Evolutionary conservation across 352 stramenopile genomes (phyloP).

Genomic region (Pythium biforme): DNA sequence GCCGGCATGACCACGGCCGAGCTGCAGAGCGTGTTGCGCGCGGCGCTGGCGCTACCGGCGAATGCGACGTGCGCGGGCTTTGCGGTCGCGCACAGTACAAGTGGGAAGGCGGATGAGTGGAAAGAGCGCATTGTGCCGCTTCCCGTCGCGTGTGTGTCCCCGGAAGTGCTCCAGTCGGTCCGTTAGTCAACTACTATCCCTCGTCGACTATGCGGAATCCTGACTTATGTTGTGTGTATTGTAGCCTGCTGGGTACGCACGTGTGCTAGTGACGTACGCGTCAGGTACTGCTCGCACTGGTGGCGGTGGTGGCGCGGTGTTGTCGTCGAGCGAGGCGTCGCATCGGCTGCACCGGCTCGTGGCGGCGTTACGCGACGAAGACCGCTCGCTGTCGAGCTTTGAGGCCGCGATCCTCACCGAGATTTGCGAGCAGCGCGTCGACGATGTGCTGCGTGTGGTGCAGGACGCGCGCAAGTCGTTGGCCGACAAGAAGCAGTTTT

Average conservation of each 20-base stretch:
- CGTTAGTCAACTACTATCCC: too few relatives aligned
- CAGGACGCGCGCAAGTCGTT: conserved; percentile 27
- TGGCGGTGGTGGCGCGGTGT: not conserved
- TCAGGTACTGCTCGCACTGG: not conserved
- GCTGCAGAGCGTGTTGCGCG: conserved; percentile 41
- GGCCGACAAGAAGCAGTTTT: conserved; percentile 49
- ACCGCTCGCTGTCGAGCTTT: conserved; percentile 43
- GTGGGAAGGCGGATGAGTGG: not conserved
- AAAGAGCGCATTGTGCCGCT: conserved; percentile 45
- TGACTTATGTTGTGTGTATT: not conserved
- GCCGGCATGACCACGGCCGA: conserved; percentile 46
- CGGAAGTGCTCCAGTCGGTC: conserved; percentile 40
- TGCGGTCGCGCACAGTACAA: conserved; percentile 14
- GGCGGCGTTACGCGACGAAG: conserved; percentile 35
- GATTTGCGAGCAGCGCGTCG: conserved; percentile 41
- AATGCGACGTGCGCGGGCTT: conserved; percentile 39
- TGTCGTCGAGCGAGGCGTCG: conserved; percentile 7
- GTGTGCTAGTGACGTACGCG: conserved; percentile 29
- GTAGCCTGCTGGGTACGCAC: conserved; percentile 9
- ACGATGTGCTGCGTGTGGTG: conserved; percentile 38
- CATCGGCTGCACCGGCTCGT: conserved; percentile 37
- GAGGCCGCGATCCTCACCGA: conserved; percentile 44
- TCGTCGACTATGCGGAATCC: too few relatives aligned
- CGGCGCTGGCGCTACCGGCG: conserved; percentile 30
- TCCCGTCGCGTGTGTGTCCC: conserved; percentile 49